Evolutionary conservation across 768 basidiomycete species (phyloP).

Genomic region (Suillus ampliporus): DNA sequence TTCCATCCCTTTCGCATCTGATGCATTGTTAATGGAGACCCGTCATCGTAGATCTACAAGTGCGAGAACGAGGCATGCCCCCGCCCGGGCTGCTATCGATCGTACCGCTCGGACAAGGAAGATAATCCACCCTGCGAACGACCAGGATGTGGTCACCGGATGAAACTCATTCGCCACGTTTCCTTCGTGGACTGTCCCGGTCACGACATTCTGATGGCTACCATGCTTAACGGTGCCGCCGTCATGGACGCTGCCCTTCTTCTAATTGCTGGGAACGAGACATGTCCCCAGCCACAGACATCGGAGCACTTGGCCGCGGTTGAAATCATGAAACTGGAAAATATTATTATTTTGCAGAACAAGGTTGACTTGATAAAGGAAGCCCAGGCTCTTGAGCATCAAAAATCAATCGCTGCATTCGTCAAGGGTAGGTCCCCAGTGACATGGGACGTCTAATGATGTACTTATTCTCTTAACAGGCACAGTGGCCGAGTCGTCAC

Average conservation of each 20-base stretch:
- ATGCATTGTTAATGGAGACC: neutral
- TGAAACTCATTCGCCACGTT: slow-evolving; percentile 95
- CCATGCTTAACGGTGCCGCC: slow-evolving; percentile 99
- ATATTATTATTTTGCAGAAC: slow-evolving; percentile 98
- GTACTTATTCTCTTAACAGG: slow-evolving; percentile 50
- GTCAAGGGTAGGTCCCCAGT: slow-evolving; percentile 73
- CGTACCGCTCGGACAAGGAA: slow-evolving; percentile 94
- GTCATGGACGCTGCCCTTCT: slow-evolving; percentile 99
- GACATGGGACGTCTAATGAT: neutral
- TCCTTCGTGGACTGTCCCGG: slow-evolving; percentile 98
- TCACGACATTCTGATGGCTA: slow-evolving; percentile 99
- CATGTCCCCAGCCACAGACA: slow-evolving; percentile 98
- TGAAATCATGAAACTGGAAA: slow-evolving; percentile 98
- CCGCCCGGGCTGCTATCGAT: slow-evolving; percentile 91
- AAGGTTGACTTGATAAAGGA: slow-evolving; percentile 99
- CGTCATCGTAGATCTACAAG: slow-evolving; percentile 84
- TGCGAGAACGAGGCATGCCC: slow-evolving; percentile 94
- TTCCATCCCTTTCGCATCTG: slow-evolving; percentile 19
- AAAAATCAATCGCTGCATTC: slow-evolving; percentile 94
- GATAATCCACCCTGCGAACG: slow-evolving; percentile 92
- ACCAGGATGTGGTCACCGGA: slow-evolving; percentile 86
- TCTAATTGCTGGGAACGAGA: slow-evolving; percentile 97
- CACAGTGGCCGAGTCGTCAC: slow-evolving; percentile 95
- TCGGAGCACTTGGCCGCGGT: slow-evolving; percentile 98
- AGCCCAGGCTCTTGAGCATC: slow-evolving; percentile 90